Conservation (phyloP, 2,329 filamentous ascomycete species). For the Epichloe amarillans region DNA sequence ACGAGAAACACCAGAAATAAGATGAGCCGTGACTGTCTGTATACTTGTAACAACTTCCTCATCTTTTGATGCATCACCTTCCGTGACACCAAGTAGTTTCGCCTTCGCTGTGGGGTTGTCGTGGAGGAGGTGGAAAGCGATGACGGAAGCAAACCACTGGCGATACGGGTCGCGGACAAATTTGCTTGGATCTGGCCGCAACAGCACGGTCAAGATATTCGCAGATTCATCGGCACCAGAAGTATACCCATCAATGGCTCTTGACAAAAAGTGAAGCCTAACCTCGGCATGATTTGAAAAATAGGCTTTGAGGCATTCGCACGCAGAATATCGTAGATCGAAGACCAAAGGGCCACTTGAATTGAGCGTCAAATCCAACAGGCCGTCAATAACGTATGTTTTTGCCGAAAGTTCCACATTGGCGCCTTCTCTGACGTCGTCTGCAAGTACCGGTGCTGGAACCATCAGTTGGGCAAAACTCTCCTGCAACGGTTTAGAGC, state of each 20-base stretch:
- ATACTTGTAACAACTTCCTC: conserved; percentile 94
- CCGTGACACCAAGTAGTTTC: conserved; percentile 67
- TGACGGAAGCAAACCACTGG: conserved; percentile 76
- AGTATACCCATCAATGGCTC: conserved; percentile 78
- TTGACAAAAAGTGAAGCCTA: conserved; percentile 68
- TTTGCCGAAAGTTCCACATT: conserved; percentile 38
- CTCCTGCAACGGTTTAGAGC: conserved; percentile 70
- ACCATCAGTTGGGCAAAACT: conserved; percentile 81
- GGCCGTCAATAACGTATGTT: conserved; percentile 85
- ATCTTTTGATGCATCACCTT: conserved; percentile 77
- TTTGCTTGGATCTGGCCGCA: conserved; percentile 50
- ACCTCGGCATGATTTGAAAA: conserved; percentile 72
- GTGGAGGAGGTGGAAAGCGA: conserved; percentile 74
- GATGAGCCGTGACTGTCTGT: conserved; percentile 72
- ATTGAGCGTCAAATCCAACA: conserved; percentile 70
- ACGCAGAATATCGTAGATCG: conserved; percentile 71
- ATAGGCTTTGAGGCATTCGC: conserved; percentile 86
- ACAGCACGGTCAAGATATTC: conserved; percentile 74
- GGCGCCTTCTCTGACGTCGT: conserved; percentile 23
- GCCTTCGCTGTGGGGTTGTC: conserved; percentile 70
- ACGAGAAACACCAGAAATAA: conserved; percentile 67
- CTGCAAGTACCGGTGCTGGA: conserved; percentile 37
- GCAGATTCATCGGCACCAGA: conserved; percentile 68
- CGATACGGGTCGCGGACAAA: conserved; percentile 69
- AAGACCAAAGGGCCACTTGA: conserved; percentile 54